A percentile compares a stretch with the other conserved stretches of the same genome.
phyloP scores from a whole-genome alignment of 208 protist species.

The Trichomonas vaginalis region DNA sequence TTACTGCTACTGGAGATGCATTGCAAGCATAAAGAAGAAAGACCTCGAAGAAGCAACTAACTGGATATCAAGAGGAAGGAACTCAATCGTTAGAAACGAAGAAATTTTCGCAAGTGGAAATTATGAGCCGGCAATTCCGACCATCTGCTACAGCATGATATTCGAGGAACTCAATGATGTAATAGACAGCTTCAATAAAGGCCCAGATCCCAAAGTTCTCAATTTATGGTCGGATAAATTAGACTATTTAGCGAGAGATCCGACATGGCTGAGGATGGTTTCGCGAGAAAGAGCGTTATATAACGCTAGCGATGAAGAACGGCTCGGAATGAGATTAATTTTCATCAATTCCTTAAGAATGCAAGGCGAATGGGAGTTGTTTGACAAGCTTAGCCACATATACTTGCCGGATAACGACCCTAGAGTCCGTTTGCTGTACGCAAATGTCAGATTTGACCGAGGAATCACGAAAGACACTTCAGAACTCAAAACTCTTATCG shows the following conservation, averaged over 20 bases:
- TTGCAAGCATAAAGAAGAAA: not conserved
- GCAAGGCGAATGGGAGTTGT: not conserved
- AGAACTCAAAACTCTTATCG: not conserved
- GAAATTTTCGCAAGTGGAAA: not conserved
- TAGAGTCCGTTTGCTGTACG: not conserved
- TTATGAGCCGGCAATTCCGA: constrained; percentile 11
- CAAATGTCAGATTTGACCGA: not conserved
- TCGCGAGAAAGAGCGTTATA: not conserved
- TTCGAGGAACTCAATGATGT: not conserved
- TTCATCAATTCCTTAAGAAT: not conserved
- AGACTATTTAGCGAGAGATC: not conserved
- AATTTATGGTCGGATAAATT: not conserved
- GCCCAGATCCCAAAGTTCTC: not conserved
- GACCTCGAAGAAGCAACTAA: not conserved
- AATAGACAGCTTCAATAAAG: not conserved
- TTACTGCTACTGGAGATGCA: not conserved
- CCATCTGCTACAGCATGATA: not conserved
- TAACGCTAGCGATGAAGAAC: not conserved
- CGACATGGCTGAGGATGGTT: not conserved
- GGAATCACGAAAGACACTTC: not conserved
- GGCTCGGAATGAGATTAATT: not conserved
- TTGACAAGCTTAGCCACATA: not conserved
- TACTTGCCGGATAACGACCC: not conserved
- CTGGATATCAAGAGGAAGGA: not conserved
- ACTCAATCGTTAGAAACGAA: not conserved